phyloP scores from a whole-genome alignment of 306 rosid genomes.

The Spatholobus suberectus region DNA sequence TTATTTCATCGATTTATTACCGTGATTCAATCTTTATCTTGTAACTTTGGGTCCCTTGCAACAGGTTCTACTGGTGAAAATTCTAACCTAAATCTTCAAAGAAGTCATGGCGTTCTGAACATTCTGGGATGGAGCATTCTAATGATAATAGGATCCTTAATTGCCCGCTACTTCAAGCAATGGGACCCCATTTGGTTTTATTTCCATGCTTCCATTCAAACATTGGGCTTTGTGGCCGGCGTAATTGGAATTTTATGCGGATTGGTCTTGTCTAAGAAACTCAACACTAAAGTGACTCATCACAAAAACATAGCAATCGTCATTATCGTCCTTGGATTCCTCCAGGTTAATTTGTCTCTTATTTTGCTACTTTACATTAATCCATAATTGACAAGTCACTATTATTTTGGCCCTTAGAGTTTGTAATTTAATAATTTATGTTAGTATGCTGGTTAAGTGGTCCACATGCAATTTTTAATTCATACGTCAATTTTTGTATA shows the following conservation, averaged over 20 bases:
- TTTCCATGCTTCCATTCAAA: constrained; percentile 44
- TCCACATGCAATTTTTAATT: too few species aligned
- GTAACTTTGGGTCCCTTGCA: not conserved
- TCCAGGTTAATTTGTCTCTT: constrained; percentile 34
- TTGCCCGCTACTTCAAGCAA: constrained; percentile 40
- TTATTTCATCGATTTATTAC: too few species aligned
- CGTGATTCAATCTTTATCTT: not conserved
- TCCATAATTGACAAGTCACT: not conserved
- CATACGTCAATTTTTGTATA: too few species aligned
- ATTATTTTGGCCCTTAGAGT: too few species aligned
- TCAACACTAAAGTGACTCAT: not conserved
- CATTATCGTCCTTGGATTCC: constrained; percentile 43
- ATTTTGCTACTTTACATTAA: not conserved
- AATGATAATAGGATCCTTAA: constrained; percentile 41
- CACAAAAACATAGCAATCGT: constrained; percentile 42
- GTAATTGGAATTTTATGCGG: constrained; percentile 35
- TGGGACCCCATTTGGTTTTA: constrained; percentile 53
- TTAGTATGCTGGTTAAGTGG: too few species aligned
- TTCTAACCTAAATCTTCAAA: constrained; percentile 6
- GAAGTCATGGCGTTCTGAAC: constrained; percentile 46
- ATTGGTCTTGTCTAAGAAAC: constrained; percentile 14
- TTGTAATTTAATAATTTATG: not conserved
- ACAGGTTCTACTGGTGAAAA: not conserved
- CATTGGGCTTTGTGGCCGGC: constrained; percentile 31
- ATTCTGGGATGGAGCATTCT: constrained; percentile 40